Evolutionary conservation across 2,329 filamentous ascomycete species (phyloP).

Genomic region (Aureobasidium vineae): DNA sequence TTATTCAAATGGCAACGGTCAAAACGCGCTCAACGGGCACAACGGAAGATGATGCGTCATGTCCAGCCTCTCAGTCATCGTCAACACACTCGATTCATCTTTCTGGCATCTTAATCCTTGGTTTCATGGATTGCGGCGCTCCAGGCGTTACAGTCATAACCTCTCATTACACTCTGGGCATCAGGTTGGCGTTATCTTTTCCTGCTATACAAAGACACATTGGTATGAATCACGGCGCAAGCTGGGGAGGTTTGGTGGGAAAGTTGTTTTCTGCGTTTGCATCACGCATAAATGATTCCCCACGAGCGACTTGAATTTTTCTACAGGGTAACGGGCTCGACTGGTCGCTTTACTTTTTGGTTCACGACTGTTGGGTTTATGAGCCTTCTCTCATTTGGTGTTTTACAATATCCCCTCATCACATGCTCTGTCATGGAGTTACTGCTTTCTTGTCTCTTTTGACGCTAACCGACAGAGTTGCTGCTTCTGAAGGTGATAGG

Average conservation of each 20-base stretch:
- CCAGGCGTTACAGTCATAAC: slow-evolving; percentile 10
- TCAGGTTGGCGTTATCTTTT: slow-evolving; percentile 20
- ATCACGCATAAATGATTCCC: slow-evolving; percentile 24
- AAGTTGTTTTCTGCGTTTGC: slow-evolving; percentile 19
- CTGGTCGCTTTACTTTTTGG: background rate
- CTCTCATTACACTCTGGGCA: slow-evolving; percentile 18
- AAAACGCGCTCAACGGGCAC: background rate
- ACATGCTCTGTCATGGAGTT: slow-evolving; percentile 11
- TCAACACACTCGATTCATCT: slow-evolving; percentile 2
- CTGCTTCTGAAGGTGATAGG: background rate
- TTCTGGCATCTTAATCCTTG: slow-evolving; percentile 19
- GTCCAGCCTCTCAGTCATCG: background rate
- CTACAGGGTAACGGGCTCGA: background rate
- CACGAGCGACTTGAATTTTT: slow-evolving; percentile 21
- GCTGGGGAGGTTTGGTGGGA: slow-evolving; percentile 20
- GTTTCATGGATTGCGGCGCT: slow-evolving; percentile 6
- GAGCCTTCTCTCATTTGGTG: slow-evolving; percentile 16
- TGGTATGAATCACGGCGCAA: slow-evolving; percentile 24
- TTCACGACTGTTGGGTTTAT: background rate
- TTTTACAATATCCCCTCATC: slow-evolving; percentile 19
- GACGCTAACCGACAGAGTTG: background rate
- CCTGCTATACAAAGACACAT: slow-evolving; percentile 22
- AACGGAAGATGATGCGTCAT: slow-evolving; percentile 1
- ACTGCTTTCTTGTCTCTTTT: background rate
- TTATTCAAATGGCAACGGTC: slow-evolving; percentile 7